Conservation (phyloP, 768 basidiomycete genomes). For the Auricularia auricula-judae region DNA sequence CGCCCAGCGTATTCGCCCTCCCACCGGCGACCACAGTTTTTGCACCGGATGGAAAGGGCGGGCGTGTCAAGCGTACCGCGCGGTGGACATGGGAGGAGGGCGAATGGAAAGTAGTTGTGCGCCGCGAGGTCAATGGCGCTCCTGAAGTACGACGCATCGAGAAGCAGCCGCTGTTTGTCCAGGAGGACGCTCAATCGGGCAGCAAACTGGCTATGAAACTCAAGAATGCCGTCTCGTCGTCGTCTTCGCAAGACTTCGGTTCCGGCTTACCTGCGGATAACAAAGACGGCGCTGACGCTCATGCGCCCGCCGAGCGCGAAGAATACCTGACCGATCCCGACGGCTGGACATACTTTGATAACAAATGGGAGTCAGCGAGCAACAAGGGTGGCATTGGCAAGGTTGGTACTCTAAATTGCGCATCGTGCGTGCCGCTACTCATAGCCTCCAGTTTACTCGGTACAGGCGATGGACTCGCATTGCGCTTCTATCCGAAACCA, state of each 20-base stretch:
- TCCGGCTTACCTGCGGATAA: neutral
- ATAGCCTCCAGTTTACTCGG: conserved; percentile 58
- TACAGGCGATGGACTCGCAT: conserved; percentile 80
- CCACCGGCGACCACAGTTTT: conserved; percentile 52
- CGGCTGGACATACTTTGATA: conserved; percentile 91
- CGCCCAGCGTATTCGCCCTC: conserved; percentile 58
- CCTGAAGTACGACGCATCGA: conserved; percentile 43
- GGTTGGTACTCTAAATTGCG: conserved; percentile 24
- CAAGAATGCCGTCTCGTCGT: neutral
- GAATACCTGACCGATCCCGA: conserved; percentile 65
- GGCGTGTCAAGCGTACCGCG: conserved; percentile 57
- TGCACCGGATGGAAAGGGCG: conserved; percentile 28
- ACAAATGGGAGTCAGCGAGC: conserved; percentile 82
- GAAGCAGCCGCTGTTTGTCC: conserved; percentile 41
- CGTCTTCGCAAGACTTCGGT: neutral
- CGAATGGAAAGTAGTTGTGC: conserved; percentile 76
- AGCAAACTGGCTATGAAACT: conserved; percentile 1
- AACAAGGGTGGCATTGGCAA: conserved; percentile 80
- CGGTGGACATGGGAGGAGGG: conserved; percentile 85
- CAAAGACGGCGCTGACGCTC: conserved; percentile 5
- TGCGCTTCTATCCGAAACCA: conserved; percentile 62
- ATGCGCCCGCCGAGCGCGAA: conserved; percentile 24
- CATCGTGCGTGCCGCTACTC: neutral
- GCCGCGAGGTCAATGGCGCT: conserved; percentile 33
- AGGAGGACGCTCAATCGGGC: conserved; percentile 26